Evolutionary conservation across 352 stramenopile genomes (phyloP), one percentile per base, ranked within the genome.

Genomic region (Thraustochytrium sp.): DNA sequence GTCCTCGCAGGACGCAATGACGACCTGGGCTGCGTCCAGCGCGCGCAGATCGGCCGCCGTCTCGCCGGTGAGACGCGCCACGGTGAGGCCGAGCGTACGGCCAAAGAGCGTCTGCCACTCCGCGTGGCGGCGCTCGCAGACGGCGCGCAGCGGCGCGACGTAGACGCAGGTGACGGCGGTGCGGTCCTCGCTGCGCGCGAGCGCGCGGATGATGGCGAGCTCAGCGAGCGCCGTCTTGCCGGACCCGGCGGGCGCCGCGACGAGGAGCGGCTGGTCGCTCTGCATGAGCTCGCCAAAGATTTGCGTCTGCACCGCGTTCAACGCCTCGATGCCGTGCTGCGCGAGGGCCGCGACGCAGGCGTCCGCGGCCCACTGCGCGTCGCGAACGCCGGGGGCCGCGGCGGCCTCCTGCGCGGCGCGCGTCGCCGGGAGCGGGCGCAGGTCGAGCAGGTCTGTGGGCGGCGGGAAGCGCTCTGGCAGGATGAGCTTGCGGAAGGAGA

Each of bases 261-360:
- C 87, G 34, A 99, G 88, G 2, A 99, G 90, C 49, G 97, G 97
- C 34, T 90, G 91, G 80, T 98, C 92, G 16, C 95, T 95, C 78
- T 99, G 94, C 86, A 99, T 99, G 0, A 99, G 88, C 53, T 97
- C 88, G 82, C 98, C 93, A 87, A 99, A 99, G 3, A 97, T 74
- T 85, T 99, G 97, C 36, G 97, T 99, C 89, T 99, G 97, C 63
- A 99, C 98, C 16, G 96, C 94, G 85, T 99, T 99, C 87, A 99
- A 98, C 68, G 94, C 90, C 37, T 91, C 90, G 72, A 98, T 96
- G 2, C 86, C n/a, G n/a, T n/a, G 86, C 88, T 88, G 21, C 1
- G 23, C 44, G 26, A 80, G 34, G 3, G 26, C 86, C 72, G 92
- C 92, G 76, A 93, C 93, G 13, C 90, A 89, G 34, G 84, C 82